Percentiles rank a stretch among this genome's conserved stretches.
phyloP scores from a whole-genome alignment of 208 protist species.

The Leishmania guyanensis region DNA sequence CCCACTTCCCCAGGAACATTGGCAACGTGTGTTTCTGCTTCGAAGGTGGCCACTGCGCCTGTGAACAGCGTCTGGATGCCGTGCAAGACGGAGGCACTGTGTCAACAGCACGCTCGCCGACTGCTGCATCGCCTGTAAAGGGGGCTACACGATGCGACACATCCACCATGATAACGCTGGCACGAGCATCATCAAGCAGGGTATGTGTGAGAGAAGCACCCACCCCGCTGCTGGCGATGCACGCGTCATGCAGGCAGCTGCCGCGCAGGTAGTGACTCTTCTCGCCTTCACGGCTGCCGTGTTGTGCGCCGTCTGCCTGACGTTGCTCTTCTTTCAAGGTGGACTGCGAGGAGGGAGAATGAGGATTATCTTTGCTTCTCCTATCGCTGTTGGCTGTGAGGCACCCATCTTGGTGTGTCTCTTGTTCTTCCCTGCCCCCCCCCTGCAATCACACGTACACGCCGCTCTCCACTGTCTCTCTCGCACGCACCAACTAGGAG shows the following conservation, averaged over 20 bases:
- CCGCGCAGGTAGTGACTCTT: not conserved
- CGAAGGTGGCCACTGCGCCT: not conserved
- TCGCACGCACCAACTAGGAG: not conserved
- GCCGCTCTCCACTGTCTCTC: not conserved
- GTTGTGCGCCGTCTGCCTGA: not conserved
- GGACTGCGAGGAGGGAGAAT: not conserved
- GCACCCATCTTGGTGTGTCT: not conserved
- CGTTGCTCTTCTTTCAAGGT: not conserved
- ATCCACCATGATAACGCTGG: not conserved
- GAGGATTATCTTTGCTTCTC: not conserved
- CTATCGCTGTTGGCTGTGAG: not conserved
- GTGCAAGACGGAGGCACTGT: not conserved
- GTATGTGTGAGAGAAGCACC: not conserved
- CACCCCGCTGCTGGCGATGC: not conserved
- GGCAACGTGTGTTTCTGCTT: not conserved
- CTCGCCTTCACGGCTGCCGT: not conserved
- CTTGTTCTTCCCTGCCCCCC: not conserved
- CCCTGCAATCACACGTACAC: not conserved
- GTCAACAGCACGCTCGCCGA: not conserved
- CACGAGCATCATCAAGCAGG: not conserved
- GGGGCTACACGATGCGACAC: not conserved
- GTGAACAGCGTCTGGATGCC: not conserved
- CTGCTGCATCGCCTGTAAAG: slow-evolving; percentile 1
- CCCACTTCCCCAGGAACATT: not conserved
- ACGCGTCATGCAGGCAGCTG: not conserved